Conservation (phyloP, 805 yeast genomes). For the Pichia rugopelliculosa region DNA sequence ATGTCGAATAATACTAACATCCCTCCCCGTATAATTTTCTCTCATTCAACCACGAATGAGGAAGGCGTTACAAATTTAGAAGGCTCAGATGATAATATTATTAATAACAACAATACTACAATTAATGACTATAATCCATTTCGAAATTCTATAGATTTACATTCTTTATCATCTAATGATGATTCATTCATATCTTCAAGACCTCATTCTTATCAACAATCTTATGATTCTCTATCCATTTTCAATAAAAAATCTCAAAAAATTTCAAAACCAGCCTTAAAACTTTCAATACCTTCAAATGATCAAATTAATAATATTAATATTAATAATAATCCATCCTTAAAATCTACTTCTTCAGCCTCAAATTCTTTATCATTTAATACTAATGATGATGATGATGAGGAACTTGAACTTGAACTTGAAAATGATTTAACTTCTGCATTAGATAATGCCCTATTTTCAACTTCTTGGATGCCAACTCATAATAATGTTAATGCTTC, state of each 20-base stretch:
- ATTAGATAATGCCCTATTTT: constrained; percentile 9
- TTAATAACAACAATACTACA: neutral
- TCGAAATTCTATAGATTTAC: too few relatives aligned
- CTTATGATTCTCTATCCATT: neutral
- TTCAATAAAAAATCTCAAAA: too few relatives aligned
- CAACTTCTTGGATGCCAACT: constrained; percentile 9
- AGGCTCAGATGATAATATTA: neutral
- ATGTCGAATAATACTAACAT: too few relatives aligned
- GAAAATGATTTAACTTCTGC: constrained; percentile 8
- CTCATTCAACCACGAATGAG: neutral
- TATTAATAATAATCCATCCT: too few relatives aligned
- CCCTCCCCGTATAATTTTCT: neutral
- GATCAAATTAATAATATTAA: too few relatives aligned
- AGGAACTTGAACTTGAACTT: too few relatives aligned
- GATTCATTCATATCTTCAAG: too few relatives aligned
- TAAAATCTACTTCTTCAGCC: too few relatives aligned
- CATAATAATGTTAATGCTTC: too few relatives aligned
- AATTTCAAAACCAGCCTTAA: too few relatives aligned
- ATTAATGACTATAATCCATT: too few relatives aligned
- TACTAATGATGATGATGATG: constrained; percentile 1
- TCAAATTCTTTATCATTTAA: neutral
- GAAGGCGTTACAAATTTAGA: neutral
- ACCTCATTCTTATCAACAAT: neutral
- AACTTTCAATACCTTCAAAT: neutral
- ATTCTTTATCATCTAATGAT: too few relatives aligned